Evolutionary conservation across 2,329 filamentous ascomycete species (phyloP), one percentile per base, ranked within the genome.

Genomic region (Botrytis deweyae): DNA sequence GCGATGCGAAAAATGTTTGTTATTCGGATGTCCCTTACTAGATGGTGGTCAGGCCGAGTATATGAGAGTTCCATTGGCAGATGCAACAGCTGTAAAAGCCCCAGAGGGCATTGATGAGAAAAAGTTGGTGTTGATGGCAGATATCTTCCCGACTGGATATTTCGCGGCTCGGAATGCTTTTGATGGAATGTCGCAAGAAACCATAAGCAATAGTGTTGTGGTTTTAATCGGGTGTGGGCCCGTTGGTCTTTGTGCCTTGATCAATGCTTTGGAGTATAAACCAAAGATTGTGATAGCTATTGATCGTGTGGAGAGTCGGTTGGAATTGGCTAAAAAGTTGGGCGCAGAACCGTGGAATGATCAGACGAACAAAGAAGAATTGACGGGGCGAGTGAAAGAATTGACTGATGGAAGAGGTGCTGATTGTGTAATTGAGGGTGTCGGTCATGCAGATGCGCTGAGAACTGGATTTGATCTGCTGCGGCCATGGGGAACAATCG

Each of bases 311-410:
- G 89, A 91, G 4, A 90, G 89, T 75, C 87, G 95, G 73, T 86
- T 98, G 61, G 89, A 92, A 70, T 85, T 93, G 61, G 95, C 94
- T 38, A 88, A 86, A 80, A 86, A 85, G 3, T 85, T 97, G 1
- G 94, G 94, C 4, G 95, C 93, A 3, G 93, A 95, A 82, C 91
- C 93, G 0, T 90, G 94, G 83, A 95, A 97, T 81, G 95, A 95
- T 82, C 83, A 87, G 79, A 89, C 85, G 3, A 88, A 93, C 75
- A 87, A 86, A 66, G 88, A 90, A 58, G 89, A 87, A 4, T 70
- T 97, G 81, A 84, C 90, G 72, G 86, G 87, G 77, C 88, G 91
- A 71, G 90, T 97, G 71, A 90, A 90, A 80, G 91, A 93, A 77
- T 88, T 91, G 66, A 96, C 93, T 0, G 87, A 92, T 25, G 94